These are phyloP conservation scores for Albugo candida DNA, from an alignment of 352 stramenopile genomes.

Conservation along the genomic window DNA sequence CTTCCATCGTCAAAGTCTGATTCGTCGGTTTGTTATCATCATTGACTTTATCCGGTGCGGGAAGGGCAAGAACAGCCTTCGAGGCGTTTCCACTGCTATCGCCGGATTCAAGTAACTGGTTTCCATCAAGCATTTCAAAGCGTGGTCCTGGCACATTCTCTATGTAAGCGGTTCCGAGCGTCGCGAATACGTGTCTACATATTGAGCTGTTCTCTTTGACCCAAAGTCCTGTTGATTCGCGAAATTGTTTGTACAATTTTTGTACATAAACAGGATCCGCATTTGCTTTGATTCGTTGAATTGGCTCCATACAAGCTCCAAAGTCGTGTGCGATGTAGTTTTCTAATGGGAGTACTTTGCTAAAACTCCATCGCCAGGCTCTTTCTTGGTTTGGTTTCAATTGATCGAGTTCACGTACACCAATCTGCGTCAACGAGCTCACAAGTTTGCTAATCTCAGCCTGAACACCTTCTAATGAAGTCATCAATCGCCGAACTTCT, in stretches of 20 bases:
- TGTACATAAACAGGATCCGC: constrained; percentile 60
- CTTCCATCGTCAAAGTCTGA: background rate
- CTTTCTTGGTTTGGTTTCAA: constrained; percentile 75
- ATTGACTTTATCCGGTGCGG: too few relatives aligned
- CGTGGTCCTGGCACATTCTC: constrained; percentile 16
- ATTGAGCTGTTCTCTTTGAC: constrained; percentile 72
- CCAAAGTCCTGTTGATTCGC: constrained; percentile 63
- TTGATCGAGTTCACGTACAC: constrained; percentile 63
- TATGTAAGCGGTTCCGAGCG: constrained; percentile 42
- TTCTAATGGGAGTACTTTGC: constrained; percentile 62
- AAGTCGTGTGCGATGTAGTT: constrained; percentile 73
- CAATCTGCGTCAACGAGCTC: constrained; percentile 56
- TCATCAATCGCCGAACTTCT: constrained; percentile 62
- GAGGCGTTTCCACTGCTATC: too few relatives aligned
- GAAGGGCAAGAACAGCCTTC: too few relatives aligned
- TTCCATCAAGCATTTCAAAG: too few relatives aligned
- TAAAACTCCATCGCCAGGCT: constrained; percentile 70
- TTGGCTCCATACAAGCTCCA: constrained; percentile 59
- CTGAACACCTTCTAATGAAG: constrained; percentile 62
- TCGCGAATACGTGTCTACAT: constrained; percentile 49
- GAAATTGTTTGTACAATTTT: constrained; percentile 77
- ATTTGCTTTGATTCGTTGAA: constrained; percentile 74
- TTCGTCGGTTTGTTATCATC: too few relatives aligned
- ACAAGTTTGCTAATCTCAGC: constrained; percentile 55
- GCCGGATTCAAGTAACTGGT: too few relatives aligned